Percentiles rank a stretch among this genome's conserved stretches.
Evolutionary conservation across 1,139 yeast species (phyloP).

Genomic region (Suhomyces wounanorum): DNA sequence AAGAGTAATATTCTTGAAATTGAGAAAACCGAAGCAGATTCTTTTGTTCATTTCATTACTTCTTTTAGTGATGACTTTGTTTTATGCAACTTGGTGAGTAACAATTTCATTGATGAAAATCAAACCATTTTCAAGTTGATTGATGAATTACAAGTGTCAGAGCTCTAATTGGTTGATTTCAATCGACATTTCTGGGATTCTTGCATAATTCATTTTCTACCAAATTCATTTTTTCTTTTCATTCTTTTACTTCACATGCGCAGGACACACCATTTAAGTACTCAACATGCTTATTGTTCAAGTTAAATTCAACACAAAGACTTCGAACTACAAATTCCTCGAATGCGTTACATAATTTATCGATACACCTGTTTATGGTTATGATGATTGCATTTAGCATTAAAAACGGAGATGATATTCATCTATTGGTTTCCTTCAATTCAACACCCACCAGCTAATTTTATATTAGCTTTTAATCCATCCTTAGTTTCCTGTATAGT

Average conservation of each 20-base stretch:
- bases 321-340: constrained; percentile 11
- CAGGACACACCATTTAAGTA: constrained; percentile 28
- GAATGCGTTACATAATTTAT: constrained; percentile 18
- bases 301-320: constrained; percentile 17
- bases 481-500: constrained; percentile 28
- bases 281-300: constrained; percentile 29
- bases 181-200: background rate
- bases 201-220: background rate
- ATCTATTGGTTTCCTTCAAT: constrained; percentile 18
- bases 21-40: constrained; percentile 28
- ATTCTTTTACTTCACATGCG: constrained; percentile 27
- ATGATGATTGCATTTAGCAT: constrained; percentile 18
- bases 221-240: background rate
- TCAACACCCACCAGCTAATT: constrained; percentile 24
- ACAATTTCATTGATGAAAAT: constrained; percentile 64
- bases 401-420: constrained; percentile 8
- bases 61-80: constrained; percentile 61
- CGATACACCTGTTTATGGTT: constrained; percentile 19
- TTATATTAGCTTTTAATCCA: constrained; percentile 10
- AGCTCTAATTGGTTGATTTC: constrained; percentile 12
- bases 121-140: constrained; percentile 49
- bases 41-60: constrained; percentile 46
- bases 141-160: constrained; percentile 28
- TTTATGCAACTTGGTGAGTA: constrained; percentile 87
- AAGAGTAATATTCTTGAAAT: constrained; percentile 42